phyloP scores from a whole-genome alignment of 139 green algal species.

The Coelastrella sp. region DNA sequence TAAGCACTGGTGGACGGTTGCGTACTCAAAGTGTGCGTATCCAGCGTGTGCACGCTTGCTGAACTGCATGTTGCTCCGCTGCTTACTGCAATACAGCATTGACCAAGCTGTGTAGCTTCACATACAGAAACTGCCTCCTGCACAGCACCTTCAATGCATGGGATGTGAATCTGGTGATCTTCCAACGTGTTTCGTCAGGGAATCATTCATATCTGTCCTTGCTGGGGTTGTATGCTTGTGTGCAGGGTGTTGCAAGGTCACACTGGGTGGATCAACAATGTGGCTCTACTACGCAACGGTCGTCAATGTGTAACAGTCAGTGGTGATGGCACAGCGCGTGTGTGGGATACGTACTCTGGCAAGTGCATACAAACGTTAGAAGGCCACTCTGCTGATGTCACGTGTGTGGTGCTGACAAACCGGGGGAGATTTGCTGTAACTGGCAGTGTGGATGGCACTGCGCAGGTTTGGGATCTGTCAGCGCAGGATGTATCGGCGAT shows the following conservation, averaged over 20 bases:
- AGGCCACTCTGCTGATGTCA: slow-evolving; percentile 76
- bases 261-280: slow-evolving; percentile 75
- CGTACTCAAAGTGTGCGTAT: not conserved
- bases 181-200: not conserved
- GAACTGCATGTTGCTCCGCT: too few species aligned
- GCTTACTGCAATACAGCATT: too few species aligned
- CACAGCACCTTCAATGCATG: too few species aligned
- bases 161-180: too few species aligned
- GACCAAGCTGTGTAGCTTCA: too few species aligned
- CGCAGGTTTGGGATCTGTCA: slow-evolving; percentile 86
- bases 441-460: slow-evolving; percentile 73
- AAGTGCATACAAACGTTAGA: slow-evolving; percentile 66
- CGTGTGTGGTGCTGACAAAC: slow-evolving; percentile 69
- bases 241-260: slow-evolving; percentile 56
- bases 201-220: not conserved
- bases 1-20: not conserved
- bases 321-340: slow-evolving; percentile 38
- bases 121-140: too few species aligned
- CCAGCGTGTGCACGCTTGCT: too few species aligned
- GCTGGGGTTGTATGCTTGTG: not conserved
- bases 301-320: slow-evolving; percentile 66
- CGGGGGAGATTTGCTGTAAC: slow-evolving; percentile 80
- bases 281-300: slow-evolving; percentile 63
- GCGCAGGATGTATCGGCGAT: not conserved
- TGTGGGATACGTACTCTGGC: slow-evolving; percentile 44